A percentile compares a stretch with the other conserved stretches of the same genome.
phyloP scores from a whole-genome alignment of 768 basidiomycete genomes.

The Suillus bovinus region DNA sequence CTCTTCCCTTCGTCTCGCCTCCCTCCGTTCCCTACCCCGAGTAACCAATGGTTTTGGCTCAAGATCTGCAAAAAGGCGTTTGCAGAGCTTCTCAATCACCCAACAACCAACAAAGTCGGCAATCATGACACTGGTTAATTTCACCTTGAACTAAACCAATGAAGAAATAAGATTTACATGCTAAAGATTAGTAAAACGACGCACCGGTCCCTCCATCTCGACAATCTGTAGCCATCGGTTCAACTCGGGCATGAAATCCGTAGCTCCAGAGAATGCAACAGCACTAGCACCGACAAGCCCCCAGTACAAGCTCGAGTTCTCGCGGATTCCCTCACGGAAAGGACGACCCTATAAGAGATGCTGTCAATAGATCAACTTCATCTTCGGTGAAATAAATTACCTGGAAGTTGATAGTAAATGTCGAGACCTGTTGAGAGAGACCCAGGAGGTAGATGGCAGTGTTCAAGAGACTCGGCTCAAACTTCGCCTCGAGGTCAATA shows the following conservation, averaged over 20 bases:
- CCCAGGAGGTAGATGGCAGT: constrained; percentile 96
- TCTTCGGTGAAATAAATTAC: constrained; percentile 30
- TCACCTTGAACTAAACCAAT: constrained; percentile 71
- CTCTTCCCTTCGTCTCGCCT: constrained; percentile 53
- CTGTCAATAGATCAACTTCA: not conserved
- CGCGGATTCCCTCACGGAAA: constrained; percentile 96
- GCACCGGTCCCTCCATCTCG: constrained; percentile 75
- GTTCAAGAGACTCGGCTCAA: constrained; percentile 92
- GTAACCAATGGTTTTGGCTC: constrained; percentile 86
- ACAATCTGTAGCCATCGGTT: constrained; percentile 98
- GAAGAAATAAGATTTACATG: not conserved
- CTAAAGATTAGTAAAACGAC: constrained; percentile 33
- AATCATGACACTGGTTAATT: constrained; percentile 78
- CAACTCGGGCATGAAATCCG: constrained; percentile 92
- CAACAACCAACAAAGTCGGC: constrained; percentile 89
- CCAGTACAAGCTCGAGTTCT: constrained; percentile 92
- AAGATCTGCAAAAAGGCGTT: constrained; percentile 83
- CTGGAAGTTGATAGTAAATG: constrained; percentile 98
- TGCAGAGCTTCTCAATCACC: constrained; percentile 80
- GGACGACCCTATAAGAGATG: constrained; percentile 70
- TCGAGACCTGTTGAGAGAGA: constrained; percentile 96
- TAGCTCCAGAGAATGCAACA: constrained; percentile 92
- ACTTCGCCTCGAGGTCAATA: constrained; percentile 95
- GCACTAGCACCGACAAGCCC: constrained; percentile 86
- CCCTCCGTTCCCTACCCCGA: constrained; percentile 78